Base-by-base conservation (phyloP, 139 green algal genomes). In the Picochlorum sp. region DNA sequence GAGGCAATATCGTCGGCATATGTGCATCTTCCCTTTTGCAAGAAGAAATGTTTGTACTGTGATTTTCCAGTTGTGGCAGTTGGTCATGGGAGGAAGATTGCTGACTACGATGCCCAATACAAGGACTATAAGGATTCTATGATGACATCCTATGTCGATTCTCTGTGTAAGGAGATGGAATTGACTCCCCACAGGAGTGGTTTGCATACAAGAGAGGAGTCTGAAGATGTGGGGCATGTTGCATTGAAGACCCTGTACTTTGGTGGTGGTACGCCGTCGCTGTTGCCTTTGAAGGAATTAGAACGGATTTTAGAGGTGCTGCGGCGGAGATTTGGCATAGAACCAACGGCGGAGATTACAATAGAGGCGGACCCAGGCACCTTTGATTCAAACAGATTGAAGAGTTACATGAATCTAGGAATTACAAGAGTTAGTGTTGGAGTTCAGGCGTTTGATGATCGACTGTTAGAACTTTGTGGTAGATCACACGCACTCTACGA, bases 21-120 rank as follows among this genome's bases (percentile, higher is more conserved):
- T 65, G 68, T 98, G 4, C 92, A 98, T 73, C 78, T 97, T 24
- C 92, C 92, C 0, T 98, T 97, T 71, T 98, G 92, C 80, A 92
- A 92, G 69, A 78, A 85, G 10, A 87, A 90, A 28, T 98, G 92
- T 79, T 83, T 84, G 47, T 98, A 98, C 65, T 98, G 92, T 70
- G 92, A 97, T 77, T 98, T 97, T 61, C 86, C 92, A 1, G 87
- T 97, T 1, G 63, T 80, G 11, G 81, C 82, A 0, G 76, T 96
- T 6, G 89, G 87, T 9, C 57, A 64, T 44, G 15, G 45, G n/a
- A 44, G n/a, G 26, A 9, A 45, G 21, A 10, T 7, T 52, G 44
- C 59, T 65, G 58, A 64, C 51, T 23, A 49, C 54, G 49, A 41
- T 41, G 34, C 34, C 1, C 34, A 41, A 11, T 41, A 21, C 0